phyloP scores from a whole-genome alignment of 495 filamentous ascomycete species.

The Pyronema domesticum region DNA sequence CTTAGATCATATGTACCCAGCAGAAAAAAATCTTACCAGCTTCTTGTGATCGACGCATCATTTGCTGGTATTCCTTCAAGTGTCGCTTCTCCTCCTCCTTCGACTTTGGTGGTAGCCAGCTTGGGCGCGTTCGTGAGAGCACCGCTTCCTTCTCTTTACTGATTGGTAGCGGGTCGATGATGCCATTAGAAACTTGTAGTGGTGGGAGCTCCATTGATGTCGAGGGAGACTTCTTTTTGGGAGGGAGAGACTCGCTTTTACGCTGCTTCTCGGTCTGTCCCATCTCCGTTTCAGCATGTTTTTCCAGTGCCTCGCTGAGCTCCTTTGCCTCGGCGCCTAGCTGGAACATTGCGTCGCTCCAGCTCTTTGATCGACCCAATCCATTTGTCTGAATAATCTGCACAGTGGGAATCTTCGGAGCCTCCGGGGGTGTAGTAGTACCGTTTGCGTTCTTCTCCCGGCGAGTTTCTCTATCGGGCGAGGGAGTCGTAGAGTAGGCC shows the following conservation, averaged over 20 bases:
- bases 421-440: conserved; percentile 8
- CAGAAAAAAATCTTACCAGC: conserved; percentile 32
- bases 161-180: conserved; percentile 89
- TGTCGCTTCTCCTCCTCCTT: conserved; percentile 85
- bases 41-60: conserved; percentile 72
- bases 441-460: conserved; percentile 2
- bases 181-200: conserved; percentile 66
- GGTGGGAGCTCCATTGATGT: conserved; percentile 54
- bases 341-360: conserved; percentile 60
- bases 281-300: conserved; percentile 53
- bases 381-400: conserved; percentile 8
- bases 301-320: conserved; percentile 75
- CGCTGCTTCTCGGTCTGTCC: conserved; percentile 23
- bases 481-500: conserved; percentile 13
- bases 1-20: not conserved
- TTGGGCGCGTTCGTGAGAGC: conserved; percentile 73
- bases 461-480: conserved; percentile 12
- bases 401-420: conserved; percentile 29
- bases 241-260: conserved; percentile 27
- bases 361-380: conserved; percentile 42
- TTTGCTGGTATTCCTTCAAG: conserved; percentile 75
- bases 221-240: conserved; percentile 22
- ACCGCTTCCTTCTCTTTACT: conserved; percentile 95
- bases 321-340: conserved; percentile 75
- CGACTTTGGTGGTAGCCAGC: conserved; percentile 88